These are phyloP conservation scores for Mycena indigotica DNA, from an alignment of 768 basidiomycete genomes.

Conservation along the genomic window DNA sequence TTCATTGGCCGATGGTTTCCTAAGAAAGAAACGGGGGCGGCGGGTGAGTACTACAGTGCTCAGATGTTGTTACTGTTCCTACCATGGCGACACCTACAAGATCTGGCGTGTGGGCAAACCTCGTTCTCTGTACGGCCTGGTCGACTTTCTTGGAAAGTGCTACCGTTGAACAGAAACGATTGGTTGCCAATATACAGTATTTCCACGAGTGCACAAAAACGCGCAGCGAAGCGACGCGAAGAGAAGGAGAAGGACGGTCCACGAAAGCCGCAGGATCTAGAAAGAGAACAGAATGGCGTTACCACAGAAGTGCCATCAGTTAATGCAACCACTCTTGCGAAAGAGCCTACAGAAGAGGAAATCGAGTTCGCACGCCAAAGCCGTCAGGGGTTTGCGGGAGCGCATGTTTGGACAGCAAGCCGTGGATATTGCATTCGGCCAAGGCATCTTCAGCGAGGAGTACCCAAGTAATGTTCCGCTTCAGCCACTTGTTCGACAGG, in stretches of 20 bases:
- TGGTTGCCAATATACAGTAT: conserved; percentile 36
- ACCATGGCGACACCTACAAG: conserved; percentile 37
- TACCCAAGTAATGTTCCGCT: neutral
- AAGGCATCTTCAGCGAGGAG: neutral
- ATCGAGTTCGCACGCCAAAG: neutral
- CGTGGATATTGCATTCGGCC: too few relatives aligned
- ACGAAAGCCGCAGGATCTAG: too few relatives aligned
- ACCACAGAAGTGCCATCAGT: conserved; percentile 2
- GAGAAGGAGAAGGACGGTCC: neutral
- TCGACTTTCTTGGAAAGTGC: conserved; percentile 16
- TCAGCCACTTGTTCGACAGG: neutral
- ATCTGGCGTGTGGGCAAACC: conserved; percentile 27
- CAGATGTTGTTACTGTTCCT: conserved; percentile 38
- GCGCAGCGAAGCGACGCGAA: conserved; percentile 2
- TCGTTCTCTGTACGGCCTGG: conserved; percentile 29
- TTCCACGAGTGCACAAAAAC: conserved; percentile 33
- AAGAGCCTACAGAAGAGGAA: neutral
- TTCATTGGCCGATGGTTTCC: conserved; percentile 44
- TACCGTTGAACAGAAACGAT: neutral
- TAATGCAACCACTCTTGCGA: neutral
- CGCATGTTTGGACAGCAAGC: too few relatives aligned
- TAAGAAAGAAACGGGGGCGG: conserved; percentile 24
- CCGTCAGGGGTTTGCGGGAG: neutral
- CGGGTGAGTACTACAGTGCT: conserved; percentile 38
- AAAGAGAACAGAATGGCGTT: neutral